Evolutionary conservation across 78 protist genomes (phyloP), one percentile per base, ranked within the genome.

Genomic region (Dictyostelium brefeldianum): DNA sequence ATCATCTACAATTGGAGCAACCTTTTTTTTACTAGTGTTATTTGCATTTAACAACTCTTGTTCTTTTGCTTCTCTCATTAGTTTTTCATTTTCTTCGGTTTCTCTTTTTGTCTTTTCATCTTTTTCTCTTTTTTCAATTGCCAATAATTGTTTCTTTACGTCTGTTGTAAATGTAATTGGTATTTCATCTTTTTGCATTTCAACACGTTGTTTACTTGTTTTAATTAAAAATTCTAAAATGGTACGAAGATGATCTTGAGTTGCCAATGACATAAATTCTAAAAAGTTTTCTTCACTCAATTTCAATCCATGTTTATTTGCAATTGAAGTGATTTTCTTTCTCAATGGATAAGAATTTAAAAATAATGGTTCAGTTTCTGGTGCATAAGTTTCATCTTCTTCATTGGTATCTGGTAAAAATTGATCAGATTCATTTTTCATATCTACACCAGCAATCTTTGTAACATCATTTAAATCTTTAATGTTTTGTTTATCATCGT

Each of bases 381-480:
- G 48, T 22, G 53, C n/a, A 75, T 85, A 85, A 3, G 31, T n/a
- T 22, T 85, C 83, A 41, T 85, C 83, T n/a, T 85, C 77, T 22
- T 50, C 92, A 10, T 27, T 59, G 22, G 65, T 48, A 17, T 85
- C 92, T 75, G 92, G 92, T 48, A 85, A 62, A 36, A 85, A 85
- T 8, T 71, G 78, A 75, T 85, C 92, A 14, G 78, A 47, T 62
- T 85, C 92, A 85, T 85, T 85, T 36, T 62, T 53, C 74, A 85
- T 85, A 75, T 85, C 92, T 25, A 85, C 75, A 46, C 59, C 75
- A 74, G 92, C 92, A 59, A 85, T 85, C n/a, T 53, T 85, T 20
- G 92, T 85, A 1, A 85, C 92, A 85, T 85, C 92, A 48, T 85
- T 85, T 8, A 85, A 51, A 43, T 85, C 92, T 48, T 75, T 73